Evolutionary conservation across 371 early-diverging fungal species (phyloP), one percentile per base, ranked within the genome.

Genomic region (Mortierella sp.): DNA sequence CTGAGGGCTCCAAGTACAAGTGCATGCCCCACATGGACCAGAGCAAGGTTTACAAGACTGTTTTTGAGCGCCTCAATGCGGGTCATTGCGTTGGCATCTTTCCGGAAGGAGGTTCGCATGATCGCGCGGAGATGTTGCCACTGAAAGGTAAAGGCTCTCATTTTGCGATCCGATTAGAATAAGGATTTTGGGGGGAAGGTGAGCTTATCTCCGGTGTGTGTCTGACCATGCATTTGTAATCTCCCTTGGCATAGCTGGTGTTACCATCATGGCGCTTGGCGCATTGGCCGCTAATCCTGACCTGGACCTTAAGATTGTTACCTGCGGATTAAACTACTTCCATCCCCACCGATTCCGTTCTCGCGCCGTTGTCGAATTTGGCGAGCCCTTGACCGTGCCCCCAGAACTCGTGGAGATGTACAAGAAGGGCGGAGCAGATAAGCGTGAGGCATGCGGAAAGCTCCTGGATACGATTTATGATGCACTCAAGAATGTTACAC

Each of bases 61-160:
- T 98, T 2, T 88, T 91, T 65, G 83, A 86, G 8, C 87, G 90
- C 17, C 80, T 99, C 32, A 84, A 90, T 57, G 79, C 83, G 17
- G 90, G 93, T 30, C 90, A 90, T 46, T 94, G 95, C 64, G 88
- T 98, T 15, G 97, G 97, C 12, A 96, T 99, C 50, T 99, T 99
- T 79, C 99, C 99, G 4, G 99, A 98, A 79, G 98, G 98, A 42
- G 98, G 99, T 11, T 93, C 92, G 58, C 99, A 99, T 79, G 99
- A 99, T 78, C 92, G 97, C 51, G 85, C 95, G 14, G 93, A 96
- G 60, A 89, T 99, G 88, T 78, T 99, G 50, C 99, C 99, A 15
- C 81, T 99, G 51, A 98, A 98, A 88, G 88, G 88, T 88, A 84
- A 51, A 24, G 1, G 37, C 14, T 14, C 37, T 34, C 37, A 14